Conservation (phyloP, 306 rosid genomes). For the Medicago truncatula region DNA sequence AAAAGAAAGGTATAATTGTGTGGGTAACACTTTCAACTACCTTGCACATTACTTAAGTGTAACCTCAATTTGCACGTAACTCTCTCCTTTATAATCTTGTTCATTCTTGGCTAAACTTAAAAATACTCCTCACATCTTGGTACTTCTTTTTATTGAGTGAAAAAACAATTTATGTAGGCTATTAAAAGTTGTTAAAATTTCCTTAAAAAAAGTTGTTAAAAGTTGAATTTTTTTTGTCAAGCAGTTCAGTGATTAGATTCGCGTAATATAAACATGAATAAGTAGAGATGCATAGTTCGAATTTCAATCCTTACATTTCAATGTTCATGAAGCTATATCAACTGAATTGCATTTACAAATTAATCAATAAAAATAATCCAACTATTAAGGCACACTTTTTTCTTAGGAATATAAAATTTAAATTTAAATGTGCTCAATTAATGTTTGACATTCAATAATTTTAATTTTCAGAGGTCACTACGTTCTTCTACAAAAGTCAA, state of each 20-base stretch:
- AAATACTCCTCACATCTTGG: background rate
- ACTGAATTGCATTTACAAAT: too few relatives aligned
- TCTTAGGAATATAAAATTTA: too few relatives aligned
- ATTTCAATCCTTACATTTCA: too few relatives aligned
- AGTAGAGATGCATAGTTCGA: too few relatives aligned
- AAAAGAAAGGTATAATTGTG: slow-evolving; percentile 18
- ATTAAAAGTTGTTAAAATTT: background rate
- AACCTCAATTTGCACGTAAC: slow-evolving; percentile 33
- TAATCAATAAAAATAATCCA: background rate
- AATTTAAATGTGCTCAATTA: background rate
- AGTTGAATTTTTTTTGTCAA: background rate
- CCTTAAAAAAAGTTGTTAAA: background rate
- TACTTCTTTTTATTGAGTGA: background rate
- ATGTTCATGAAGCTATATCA: too few relatives aligned
- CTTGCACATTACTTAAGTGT: slow-evolving; percentile 5
- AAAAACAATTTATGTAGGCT: background rate
- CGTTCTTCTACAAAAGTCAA: background rate
- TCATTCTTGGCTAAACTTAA: slow-evolving; percentile 19
- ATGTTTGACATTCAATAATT: too few relatives aligned
- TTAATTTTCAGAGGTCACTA: background rate
- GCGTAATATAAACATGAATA: too few relatives aligned
- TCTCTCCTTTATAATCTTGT: slow-evolving; percentile 15
- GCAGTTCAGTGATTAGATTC: too few relatives aligned
- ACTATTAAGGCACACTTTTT: background rate
- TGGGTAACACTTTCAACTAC: slow-evolving; percentile 38